Percentiles rank a stretch among this genome's conserved stretches.
These are phyloP conservation scores for Gamsiella multidivaricata DNA, from an alignment of 192 early-diverging fungal genomes.

Conservation along the genomic window DNA sequence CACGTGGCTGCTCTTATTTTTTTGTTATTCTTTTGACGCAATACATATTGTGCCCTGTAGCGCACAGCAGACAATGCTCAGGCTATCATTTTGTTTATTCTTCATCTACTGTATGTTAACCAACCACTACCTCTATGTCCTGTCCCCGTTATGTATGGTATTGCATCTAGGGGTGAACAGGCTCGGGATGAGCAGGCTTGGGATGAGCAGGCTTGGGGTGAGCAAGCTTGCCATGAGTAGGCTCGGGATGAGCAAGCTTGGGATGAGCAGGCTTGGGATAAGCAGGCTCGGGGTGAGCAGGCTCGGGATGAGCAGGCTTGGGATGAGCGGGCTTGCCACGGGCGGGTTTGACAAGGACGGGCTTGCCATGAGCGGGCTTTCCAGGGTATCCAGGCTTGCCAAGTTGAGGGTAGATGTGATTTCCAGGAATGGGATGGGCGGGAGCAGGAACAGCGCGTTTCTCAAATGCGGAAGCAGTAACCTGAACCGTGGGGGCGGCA, in stretches of 20 bases:
- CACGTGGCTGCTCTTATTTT: too few species aligned
- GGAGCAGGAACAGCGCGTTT: neutral
- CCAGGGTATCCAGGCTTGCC: neutral
- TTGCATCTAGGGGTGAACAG: too few species aligned
- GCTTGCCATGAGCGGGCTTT: slow-evolving; percentile 3
- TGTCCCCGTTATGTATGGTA: too few species aligned
- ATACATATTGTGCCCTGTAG: too few species aligned
- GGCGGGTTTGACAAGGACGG: neutral
- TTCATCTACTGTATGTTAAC: too few species aligned
- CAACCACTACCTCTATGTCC: too few species aligned
- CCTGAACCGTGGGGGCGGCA: neutral
- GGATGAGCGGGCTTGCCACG: neutral
- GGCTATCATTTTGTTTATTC: too few species aligned
- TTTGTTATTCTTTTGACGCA: too few species aligned
- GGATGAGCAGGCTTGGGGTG: too few species aligned
- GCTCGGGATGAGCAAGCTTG: neutral
- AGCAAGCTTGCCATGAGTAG: neutral
- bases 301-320: neutral
- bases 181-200: too few species aligned
- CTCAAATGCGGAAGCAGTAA: neutral
- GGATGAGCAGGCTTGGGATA: neutral
- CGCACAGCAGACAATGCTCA: too few species aligned
- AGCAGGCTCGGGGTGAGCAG: neutral
- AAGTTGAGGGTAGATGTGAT: neutral
- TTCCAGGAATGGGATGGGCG: neutral